Percentiles rank a stretch among this genome's conserved stretches.
phyloP scores from a whole-genome alignment of 2,329 filamentous ascomycete genomes.

The Bertia moriformis region DNA sequence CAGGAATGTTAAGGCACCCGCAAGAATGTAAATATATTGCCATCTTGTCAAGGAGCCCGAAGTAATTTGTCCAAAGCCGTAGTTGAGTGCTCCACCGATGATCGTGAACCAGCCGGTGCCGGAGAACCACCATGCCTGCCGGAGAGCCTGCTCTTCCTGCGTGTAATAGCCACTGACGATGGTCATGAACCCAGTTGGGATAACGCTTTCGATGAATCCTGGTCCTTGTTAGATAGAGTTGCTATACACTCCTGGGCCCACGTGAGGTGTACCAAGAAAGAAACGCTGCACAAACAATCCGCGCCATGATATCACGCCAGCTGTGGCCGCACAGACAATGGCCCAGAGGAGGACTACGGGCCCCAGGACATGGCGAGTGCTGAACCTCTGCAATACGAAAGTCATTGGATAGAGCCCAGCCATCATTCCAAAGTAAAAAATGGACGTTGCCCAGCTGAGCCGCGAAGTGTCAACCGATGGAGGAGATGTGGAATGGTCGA shows the following conservation, averaged over 20 bases:
- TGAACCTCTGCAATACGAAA: conserved; percentile 54
- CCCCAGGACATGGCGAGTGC: conserved; percentile 49
- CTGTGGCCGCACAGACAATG: conserved; percentile 52
- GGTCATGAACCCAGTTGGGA: conserved; percentile 54
- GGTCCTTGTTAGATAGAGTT: conserved; percentile 8
- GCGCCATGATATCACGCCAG: conserved; percentile 45
- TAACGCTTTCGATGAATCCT: conserved; percentile 44
- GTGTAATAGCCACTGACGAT: conserved; percentile 50
- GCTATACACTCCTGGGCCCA: too few relatives aligned
- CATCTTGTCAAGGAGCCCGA: conserved; percentile 39
- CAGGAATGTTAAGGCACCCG: conserved; percentile 45
- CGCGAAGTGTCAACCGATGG: conserved; percentile 49
- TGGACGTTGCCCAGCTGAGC: conserved; percentile 62
- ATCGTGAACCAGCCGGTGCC: conserved; percentile 43
- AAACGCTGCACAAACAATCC: conserved; percentile 56
- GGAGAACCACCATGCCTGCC: conserved; percentile 57
- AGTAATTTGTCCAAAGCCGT: conserved; percentile 49
- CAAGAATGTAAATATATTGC: conserved; percentile 60
- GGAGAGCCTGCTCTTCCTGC: conserved; percentile 46
- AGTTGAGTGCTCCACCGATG: conserved; percentile 49
- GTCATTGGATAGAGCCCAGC: conserved; percentile 62
- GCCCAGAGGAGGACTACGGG: conserved; percentile 52
- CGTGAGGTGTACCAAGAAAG: conserved; percentile 23
- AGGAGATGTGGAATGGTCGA: conserved; percentile 31
- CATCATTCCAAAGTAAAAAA: conserved; percentile 72